Evolutionary conservation across 2,329 filamentous ascomycete species (phyloP), one percentile per base, ranked within the genome.

Genomic region (Rhinocladiella similis): DNA sequence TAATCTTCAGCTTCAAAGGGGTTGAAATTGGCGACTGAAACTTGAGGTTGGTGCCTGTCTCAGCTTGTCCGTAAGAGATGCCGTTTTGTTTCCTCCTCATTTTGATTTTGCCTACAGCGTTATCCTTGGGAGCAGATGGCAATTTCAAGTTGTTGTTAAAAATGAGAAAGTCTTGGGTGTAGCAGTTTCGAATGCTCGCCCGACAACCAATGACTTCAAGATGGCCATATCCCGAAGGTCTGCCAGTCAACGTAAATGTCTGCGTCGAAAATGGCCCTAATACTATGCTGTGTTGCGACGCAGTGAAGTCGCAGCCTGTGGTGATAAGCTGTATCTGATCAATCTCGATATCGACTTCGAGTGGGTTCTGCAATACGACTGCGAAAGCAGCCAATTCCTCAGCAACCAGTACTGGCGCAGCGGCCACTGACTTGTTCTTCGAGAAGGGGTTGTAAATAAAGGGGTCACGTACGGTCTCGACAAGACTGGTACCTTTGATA

Each of bases 391-490:
- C 86, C 56, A 83, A 75, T 70, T 97, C 92, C 14, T 86, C 87
- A 3, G 90, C 86, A 18, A 97, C 89, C 27, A 97, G 77, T 1
- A 91, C 82, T 55, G 81, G 81, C 56, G 91, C 85, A 12, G 82
- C 77, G 1, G 80, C 77, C 20, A 71, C 75, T 16, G 76, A 77
- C 20, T 81, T 80, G 50, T 87, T 80, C 71, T 91, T 91, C 18
- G 91, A 75, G 67, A 97, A 97, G 0, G 94, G 91, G 67, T 97
- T 97, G 69, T 97, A 96, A 55, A 99, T 89, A 65, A 99, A 96
- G 0, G 94, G 94, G 59, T 94, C 91, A 61, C 80, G 74, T 66
- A 54, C 72, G 66, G 67, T 68, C 10, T 72, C 72, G 12, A 73
- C 73, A 9, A 75, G 70, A 5, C 53, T 53, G 48, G 53, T 62